Evolutionary conservation across 306 rosid species (phyloP).

Genomic region (Medicago truncatula): MtrunA17r5.0-ANR NC_053048.1:44586501-44587000

Average conservation of each 20-base stretch:
- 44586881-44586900: slow-evolving; percentile 65
- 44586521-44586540: slow-evolving; percentile 81
- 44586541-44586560: slow-evolving; percentile 93
- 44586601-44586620: slow-evolving; percentile 46
- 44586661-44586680: slow-evolving; percentile 3
- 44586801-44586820: neutral
- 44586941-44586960: slow-evolving; percentile 85
- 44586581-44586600: slow-evolving; percentile 45
- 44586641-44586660: slow-evolving; percentile 6
- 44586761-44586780: neutral
- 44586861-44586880: slow-evolving; percentile 1
- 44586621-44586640: slow-evolving; percentile 22
- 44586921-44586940: slow-evolving; percentile 94
- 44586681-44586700: neutral
- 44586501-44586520: slow-evolving; percentile 12
- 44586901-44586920: slow-evolving; percentile 97
- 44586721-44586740: neutral
- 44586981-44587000: slow-evolving; percentile 40
- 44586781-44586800: neutral
- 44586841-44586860: neutral
- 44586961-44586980: slow-evolving; percentile 48
- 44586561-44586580: slow-evolving; percentile 76
- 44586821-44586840: neutral
- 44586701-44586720: neutral
- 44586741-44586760: neutral